These are phyloP conservation scores for Didymellaceae sp. DNA, from an alignment of 2,329 filamentous ascomycete genomes.

Conservation along the genomic window DNA sequence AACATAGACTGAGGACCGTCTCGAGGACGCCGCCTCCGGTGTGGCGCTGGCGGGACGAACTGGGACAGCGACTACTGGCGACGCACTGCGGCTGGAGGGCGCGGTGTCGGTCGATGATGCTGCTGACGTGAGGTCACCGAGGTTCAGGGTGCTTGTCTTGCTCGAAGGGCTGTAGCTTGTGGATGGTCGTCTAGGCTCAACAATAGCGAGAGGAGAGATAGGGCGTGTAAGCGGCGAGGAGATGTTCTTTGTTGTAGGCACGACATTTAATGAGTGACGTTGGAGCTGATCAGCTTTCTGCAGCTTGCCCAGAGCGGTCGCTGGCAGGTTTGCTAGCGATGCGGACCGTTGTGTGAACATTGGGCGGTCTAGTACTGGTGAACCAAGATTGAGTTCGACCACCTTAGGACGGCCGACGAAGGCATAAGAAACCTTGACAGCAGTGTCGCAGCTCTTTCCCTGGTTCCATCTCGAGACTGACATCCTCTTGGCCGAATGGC, in stretches of 20 bases:
- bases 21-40: conserved; percentile 19
- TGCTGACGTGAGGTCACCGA: conserved; percentile 32
- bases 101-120: conserved; percentile 33
- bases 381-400: conserved; percentile 40
- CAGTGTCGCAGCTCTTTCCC: conserved; percentile 46
- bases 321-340: conserved; percentile 43
- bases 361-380: conserved; percentile 29
- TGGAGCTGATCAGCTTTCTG: conserved; percentile 35
- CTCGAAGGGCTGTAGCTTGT: conserved; percentile 37
- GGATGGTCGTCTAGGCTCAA: conserved; percentile 36
- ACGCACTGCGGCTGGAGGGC: conserved; percentile 35
- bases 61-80: conserved; percentile 29
- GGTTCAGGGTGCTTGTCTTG: conserved; percentile 28
- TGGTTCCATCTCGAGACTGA: conserved; percentile 43
- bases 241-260: conserved; percentile 17
- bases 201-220: conserved; percentile 29
- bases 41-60: conserved; percentile 33
- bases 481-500: conserved; percentile 40
- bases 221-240: conserved; percentile 28
- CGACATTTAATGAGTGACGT: conserved; percentile 36
- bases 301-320: conserved; percentile 37
- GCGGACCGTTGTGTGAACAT: conserved; percentile 38
- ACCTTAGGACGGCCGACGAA: conserved; percentile 49
- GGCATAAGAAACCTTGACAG: conserved; percentile 47
- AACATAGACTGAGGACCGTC: conserved; percentile 40